phyloP scores from a whole-genome alignment of 2,329 filamentous ascomycete species.

The Colletotrichum spinosum region DNA sequence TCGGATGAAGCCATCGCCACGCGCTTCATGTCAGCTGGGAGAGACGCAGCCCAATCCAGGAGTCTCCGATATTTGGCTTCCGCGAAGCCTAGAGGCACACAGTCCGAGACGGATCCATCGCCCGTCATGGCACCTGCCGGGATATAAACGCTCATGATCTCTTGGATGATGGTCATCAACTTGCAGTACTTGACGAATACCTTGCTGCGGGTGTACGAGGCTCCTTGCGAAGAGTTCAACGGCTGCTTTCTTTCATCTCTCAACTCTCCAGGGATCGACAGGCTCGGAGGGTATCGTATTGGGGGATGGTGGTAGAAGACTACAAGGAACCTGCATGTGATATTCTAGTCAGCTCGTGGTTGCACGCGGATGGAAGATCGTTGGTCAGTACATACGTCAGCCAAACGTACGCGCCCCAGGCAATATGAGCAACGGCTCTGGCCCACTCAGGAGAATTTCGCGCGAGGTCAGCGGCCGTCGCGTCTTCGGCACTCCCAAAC shows the following conservation, averaged over 20 bases:
- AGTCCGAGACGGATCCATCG: conserved; percentile 12
- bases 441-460: conserved; percentile 45
- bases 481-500: conserved; percentile 47
- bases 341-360: too few relatives aligned
- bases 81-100: conserved; percentile 41
- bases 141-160: too few relatives aligned
- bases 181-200: too few relatives aligned
- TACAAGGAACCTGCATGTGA: too few relatives aligned
- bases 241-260: too few relatives aligned
- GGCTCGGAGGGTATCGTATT: too few relatives aligned
- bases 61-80: conserved; percentile 53
- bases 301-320: too few relatives aligned
- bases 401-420: neutral
- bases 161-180: too few relatives aligned
- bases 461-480: conserved; percentile 48
- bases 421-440: conserved; percentile 23
- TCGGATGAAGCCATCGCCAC: conserved; percentile 45
- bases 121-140: conserved; percentile 1
- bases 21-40: conserved; percentile 44
- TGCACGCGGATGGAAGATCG: too few relatives aligned
- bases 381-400: neutral
- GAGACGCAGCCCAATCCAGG: conserved; percentile 49
- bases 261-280: too few relatives aligned
- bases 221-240: too few relatives aligned
- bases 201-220: too few relatives aligned